These are phyloP conservation scores for Phialemonium atrogriseum DNA, from an alignment of 2,329 filamentous ascomycete species.

Conservation along the genomic window DNA sequence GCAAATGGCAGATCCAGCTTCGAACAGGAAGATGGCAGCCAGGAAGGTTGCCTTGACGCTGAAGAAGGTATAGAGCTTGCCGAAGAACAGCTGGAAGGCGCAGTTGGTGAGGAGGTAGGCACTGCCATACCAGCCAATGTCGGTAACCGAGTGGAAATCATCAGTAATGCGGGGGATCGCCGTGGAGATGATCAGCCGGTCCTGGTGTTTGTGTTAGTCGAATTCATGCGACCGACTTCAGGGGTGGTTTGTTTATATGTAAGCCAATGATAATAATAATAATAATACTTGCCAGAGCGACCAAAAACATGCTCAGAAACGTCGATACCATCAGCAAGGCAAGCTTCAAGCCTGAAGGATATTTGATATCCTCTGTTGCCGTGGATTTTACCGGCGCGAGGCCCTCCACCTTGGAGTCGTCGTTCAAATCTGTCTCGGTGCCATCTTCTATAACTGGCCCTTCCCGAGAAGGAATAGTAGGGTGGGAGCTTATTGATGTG, in stretches of 20 bases:
- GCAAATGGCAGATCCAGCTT: slow-evolving; percentile 30
- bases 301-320: slow-evolving; percentile 28
- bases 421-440: slow-evolving; percentile 1
- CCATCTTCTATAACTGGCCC: too few species aligned
- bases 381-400: slow-evolving; percentile 12
- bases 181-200: slow-evolving; percentile 27
- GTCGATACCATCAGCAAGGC: slow-evolving; percentile 23
- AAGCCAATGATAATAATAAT: background rate
- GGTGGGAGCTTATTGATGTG: too few species aligned
- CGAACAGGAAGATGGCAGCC: slow-evolving; percentile 23
- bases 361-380: slow-evolving; percentile 18
- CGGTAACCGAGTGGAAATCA: slow-evolving; percentile 26
- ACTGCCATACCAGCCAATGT: slow-evolving; percentile 31
- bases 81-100: slow-evolving; percentile 30
- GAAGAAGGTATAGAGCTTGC: slow-evolving; percentile 30
- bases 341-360: slow-evolving; percentile 23
- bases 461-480: too few species aligned
- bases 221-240: too few species aligned
- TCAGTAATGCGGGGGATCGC: slow-evolving; percentile 31
- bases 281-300: slow-evolving; percentile 20
- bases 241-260: background rate
- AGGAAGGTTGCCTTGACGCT: slow-evolving; percentile 24
- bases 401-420: slow-evolving; percentile 5
- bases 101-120: slow-evolving; percentile 27
- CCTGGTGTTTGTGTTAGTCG: slow-evolving; percentile 8